phyloP scores from a whole-genome alignment of 306 rosid genomes.

The Glycine soja region DNA sequence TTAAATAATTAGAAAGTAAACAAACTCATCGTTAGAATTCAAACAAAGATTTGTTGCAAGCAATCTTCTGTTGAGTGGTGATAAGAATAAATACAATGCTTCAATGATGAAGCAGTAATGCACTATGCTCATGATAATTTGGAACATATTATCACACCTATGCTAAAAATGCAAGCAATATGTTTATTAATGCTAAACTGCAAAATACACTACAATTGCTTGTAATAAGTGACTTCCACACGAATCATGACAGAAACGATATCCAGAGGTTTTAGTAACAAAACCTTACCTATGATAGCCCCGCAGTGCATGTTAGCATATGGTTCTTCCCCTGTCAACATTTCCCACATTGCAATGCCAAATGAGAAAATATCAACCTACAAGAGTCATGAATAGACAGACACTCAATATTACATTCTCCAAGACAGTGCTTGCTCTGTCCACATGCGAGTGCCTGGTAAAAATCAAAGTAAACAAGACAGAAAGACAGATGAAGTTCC shows the following conservation, averaged over 20 bases:
- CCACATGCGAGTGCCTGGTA: neutral
- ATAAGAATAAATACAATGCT: neutral
- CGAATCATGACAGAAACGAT: neutral
- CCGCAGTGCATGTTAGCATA: conserved; percentile 97
- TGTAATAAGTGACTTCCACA: conserved; percentile 18
- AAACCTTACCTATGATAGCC: conserved; percentile 80
- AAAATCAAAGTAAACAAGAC: conserved; percentile 9
- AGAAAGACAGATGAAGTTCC: conserved; percentile 37
- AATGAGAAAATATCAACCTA: conserved; percentile 96
- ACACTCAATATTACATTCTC: conserved; percentile 22
- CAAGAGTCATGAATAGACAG: conserved; percentile 24
- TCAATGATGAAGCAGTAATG: too few relatives aligned
- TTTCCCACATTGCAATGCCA: conserved; percentile 96
- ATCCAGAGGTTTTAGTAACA: neutral
- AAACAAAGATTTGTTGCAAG: neutral
- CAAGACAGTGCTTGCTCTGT: conserved; percentile 6
- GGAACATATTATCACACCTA: neutral
- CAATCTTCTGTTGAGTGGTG: neutral
- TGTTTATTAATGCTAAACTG: neutral
- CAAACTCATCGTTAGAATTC: conserved; percentile 22
- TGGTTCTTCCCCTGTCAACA: conserved; percentile 94
- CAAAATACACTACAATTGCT: conserved; percentile 1
- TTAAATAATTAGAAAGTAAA: conserved; percentile 25
- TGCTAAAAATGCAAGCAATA: neutral
- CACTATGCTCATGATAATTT: neutral